Percentiles rank a stretch among this genome's conserved stretches.
Evolutionary conservation across 2,329 filamentous ascomycete genomes (phyloP).

Genomic region (Fusarium albidum): DNA sequence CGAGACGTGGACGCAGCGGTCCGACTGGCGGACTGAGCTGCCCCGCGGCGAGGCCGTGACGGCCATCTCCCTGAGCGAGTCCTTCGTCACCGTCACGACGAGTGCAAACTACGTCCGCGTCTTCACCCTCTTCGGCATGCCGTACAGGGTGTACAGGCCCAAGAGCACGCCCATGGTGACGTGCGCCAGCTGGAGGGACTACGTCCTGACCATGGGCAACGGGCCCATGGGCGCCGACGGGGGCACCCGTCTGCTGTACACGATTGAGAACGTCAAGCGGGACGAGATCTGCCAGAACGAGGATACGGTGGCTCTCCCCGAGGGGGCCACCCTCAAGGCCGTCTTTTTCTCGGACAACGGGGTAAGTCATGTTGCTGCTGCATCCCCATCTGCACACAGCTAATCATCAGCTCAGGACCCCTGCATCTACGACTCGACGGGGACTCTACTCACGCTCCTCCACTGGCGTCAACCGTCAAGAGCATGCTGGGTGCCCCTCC

Average conservation of each 20-base stretch:
- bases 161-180: constrained; percentile 91
- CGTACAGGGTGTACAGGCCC: constrained; percentile 87
- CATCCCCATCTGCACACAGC: too few species aligned
- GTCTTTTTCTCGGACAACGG: constrained; percentile 93
- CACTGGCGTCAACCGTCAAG: constrained; percentile 90
- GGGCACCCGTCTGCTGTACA: constrained; percentile 81
- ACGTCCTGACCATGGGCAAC: constrained; percentile 95
- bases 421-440: constrained; percentile 94
- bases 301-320: constrained; percentile 85
- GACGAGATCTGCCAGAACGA: constrained; percentile 96
- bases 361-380: constrained; percentile 66
- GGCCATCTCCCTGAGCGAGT: constrained; percentile 90
- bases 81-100: constrained; percentile 90
- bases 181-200: constrained; percentile 93
- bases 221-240: constrained; percentile 85
- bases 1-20: constrained; percentile 91
- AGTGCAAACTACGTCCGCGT: constrained; percentile 88
- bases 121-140: constrained; percentile 91
- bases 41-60: constrained; percentile 86
- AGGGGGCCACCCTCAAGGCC: constrained; percentile 75
- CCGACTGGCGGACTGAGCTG: constrained; percentile 90
- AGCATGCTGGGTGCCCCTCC: constrained; percentile 88
- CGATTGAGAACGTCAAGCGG: constrained; percentile 91
- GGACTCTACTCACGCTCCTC: constrained; percentile 84
- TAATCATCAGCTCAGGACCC: constrained; percentile 70